Conservation (phyloP, 2,329 filamentous ascomycete species). For the Cercospora janseana region DNA sequence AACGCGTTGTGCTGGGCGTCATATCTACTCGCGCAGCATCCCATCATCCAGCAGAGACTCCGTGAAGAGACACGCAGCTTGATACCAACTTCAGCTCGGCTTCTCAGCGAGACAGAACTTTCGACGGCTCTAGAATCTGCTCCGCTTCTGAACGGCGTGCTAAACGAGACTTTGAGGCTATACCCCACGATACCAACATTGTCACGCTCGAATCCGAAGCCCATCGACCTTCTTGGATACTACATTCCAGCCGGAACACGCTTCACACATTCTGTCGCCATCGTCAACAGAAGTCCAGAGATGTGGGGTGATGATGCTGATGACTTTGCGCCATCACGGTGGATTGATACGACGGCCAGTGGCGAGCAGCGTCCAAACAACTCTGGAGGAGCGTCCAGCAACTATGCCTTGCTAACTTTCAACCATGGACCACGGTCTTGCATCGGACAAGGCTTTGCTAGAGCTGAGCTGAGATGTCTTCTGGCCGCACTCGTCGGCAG, state of each 20-base stretch:
- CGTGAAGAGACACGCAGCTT: conserved; percentile 64
- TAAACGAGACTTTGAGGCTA: conserved; percentile 46
- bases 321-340: conserved; percentile 46
- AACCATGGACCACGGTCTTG: conserved; percentile 69
- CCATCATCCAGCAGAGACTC: conserved; percentile 63
- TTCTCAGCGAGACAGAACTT: conserved; percentile 31
- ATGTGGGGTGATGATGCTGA: conserved; percentile 47
- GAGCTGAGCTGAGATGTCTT: conserved; percentile 34
- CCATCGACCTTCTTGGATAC: conserved; percentile 43
- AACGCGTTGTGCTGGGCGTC: conserved; percentile 74
- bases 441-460: conserved; percentile 74
- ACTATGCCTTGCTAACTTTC: conserved; percentile 29
- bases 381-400: conserved; percentile 71
- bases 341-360: conserved; percentile 41
- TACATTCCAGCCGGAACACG: conserved; percentile 42
- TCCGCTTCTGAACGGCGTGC: conserved; percentile 48
- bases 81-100: conserved; percentile 51
- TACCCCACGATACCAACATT: conserved; percentile 51
- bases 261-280: conserved; percentile 43
- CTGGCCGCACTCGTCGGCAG: conserved; percentile 31
- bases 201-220: conserved; percentile 44
- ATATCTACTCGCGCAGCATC: conserved; percentile 67
- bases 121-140: conserved; percentile 43
- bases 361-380: conserved; percentile 38
- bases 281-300: conserved; percentile 43